These are phyloP conservation scores for Paramyrothecium sp. DNA, from an alignment of 2,329 filamentous ascomycete species.

Conservation along the genomic window DNA sequence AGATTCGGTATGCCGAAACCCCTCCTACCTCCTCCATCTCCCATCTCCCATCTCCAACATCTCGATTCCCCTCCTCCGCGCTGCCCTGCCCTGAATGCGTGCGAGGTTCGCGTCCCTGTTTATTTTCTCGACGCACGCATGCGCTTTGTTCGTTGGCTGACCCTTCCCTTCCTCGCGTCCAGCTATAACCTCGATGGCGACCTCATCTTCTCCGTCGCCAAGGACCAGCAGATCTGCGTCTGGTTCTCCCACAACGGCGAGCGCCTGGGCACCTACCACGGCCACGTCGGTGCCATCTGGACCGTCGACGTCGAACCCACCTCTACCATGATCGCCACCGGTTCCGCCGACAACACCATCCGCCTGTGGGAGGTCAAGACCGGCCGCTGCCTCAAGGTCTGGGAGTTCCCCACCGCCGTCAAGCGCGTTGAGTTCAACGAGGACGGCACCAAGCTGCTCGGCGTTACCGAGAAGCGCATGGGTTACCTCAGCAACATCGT, in stretches of 20 bases:
- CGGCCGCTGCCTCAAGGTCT: conserved; percentile 90
- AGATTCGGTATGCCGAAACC: conserved; percentile 70
- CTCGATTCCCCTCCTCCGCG: conserved; percentile 2
- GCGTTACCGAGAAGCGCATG: conserved; percentile 98
- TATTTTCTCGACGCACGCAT: not conserved
- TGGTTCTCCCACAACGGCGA: conserved; percentile 99
- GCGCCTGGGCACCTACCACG: conserved; percentile 92
- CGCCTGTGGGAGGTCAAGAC: conserved; percentile 94
- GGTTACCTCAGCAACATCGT: conserved; percentile 93
- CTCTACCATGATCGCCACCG: conserved; percentile 86
- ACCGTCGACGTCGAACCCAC: conserved; percentile 96
- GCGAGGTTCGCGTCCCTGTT: not conserved
- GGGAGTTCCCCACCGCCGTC: conserved; percentile 96
- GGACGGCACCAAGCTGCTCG: conserved; percentile 85
- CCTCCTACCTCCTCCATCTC: conserved; percentile 2
- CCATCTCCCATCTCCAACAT: conserved; percentile 11
- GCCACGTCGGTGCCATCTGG: conserved; percentile 98
- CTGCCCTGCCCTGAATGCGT: conserved; percentile 1
- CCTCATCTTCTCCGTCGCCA: conserved; percentile 91
- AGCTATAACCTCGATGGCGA: conserved; percentile 95
- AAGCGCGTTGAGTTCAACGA: conserved; percentile 98
- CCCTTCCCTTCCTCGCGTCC: conserved; percentile 1
- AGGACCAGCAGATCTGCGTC: conserved; percentile 94
- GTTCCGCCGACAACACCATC: conserved; percentile 97
- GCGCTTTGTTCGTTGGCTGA: conserved; percentile 11